A percentile compares a stretch with the other conserved stretches of the same genome.
Conservation (phyloP, 371 early-diverging fungal genomes). For the Lichtheimia ramosa region DNA sequence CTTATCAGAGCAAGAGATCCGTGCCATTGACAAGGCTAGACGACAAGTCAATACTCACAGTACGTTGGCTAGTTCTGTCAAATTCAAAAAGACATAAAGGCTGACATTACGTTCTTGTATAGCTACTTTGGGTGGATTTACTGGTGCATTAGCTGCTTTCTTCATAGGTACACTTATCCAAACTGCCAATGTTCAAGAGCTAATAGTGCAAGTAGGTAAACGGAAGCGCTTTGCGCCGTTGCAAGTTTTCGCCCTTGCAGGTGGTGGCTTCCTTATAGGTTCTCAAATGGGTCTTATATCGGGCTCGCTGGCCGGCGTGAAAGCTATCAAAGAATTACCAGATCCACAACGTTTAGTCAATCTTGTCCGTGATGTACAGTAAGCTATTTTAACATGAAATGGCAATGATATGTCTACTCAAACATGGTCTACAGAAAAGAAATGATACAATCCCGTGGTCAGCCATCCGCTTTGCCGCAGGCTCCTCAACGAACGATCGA, state of each 20-base stretch:
- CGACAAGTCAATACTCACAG: constrained; percentile 35
- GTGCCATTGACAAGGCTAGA: constrained; percentile 42
- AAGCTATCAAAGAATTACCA: constrained; percentile 38
- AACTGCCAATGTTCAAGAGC: background rate
- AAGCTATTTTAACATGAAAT: constrained; percentile 15
- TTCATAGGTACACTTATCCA: constrained; percentile 20
- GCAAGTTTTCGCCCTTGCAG: constrained; percentile 30
- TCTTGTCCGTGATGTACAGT: constrained; percentile 44
- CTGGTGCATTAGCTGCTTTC: constrained; percentile 32
- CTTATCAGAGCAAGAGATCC: constrained; percentile 42
- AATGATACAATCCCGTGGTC: constrained; percentile 16
- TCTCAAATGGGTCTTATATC: constrained; percentile 50
- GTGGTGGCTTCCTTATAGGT: constrained; percentile 45
- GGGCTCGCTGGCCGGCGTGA: constrained; percentile 42
- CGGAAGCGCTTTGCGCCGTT: constrained; percentile 35
- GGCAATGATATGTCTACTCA: background rate
- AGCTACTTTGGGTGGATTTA: constrained; percentile 42
- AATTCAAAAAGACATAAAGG: background rate
- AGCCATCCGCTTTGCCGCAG: constrained; percentile 9
- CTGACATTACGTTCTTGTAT: background rate
- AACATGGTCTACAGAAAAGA: constrained; percentile 10
- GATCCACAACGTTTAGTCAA: constrained; percentile 41
- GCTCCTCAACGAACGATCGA: constrained; percentile 3
- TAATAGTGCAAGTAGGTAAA: constrained; percentile 15
- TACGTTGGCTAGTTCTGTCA: constrained; percentile 18